phyloP scores from a whole-genome alignment of 192 early-diverging fungal genomes.

The Mortierella alpina region DNA sequence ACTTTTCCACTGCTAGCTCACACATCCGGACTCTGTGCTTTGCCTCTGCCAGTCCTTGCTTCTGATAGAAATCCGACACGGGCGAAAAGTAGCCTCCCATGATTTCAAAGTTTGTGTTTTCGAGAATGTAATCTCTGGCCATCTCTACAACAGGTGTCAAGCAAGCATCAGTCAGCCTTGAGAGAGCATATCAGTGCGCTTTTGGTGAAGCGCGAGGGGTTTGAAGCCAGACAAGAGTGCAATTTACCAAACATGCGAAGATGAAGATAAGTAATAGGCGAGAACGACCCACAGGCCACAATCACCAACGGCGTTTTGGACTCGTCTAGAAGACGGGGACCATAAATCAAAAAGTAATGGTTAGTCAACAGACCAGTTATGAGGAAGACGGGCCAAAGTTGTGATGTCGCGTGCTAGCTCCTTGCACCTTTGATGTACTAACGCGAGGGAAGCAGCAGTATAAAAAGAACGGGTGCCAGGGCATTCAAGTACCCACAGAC shows the following conservation, averaged over 20 bases:
- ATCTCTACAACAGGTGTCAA: slow-evolving; percentile 72
- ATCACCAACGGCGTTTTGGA: slow-evolving; percentile 86
- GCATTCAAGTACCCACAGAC: not conserved
- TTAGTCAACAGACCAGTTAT: not conserved
- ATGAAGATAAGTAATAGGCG: slow-evolving; percentile 97
- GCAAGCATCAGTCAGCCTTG: not conserved
- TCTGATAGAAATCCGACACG: slow-evolving; percentile 93
- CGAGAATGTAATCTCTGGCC: slow-evolving; percentile 88
- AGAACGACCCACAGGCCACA: slow-evolving; percentile 97
- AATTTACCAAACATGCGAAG: slow-evolving; percentile 97
- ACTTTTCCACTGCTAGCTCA: slow-evolving; percentile 83
- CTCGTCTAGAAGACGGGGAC: slow-evolving; percentile 56
- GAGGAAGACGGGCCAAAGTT: not conserved
- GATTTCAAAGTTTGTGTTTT: slow-evolving; percentile 83
- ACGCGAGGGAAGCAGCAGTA: too few relatives aligned
- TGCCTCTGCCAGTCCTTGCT: slow-evolving; percentile 89
- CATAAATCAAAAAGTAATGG: not conserved
- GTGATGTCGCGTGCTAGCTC: slow-evolving; percentile 1
- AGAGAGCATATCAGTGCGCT: slow-evolving; percentile 61
- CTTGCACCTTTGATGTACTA: not conserved
- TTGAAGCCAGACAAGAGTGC: not conserved
- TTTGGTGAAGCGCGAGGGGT: too few relatives aligned
- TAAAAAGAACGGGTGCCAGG: not conserved
- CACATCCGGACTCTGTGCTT: slow-evolving; percentile 94
- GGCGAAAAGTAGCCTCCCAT: slow-evolving; percentile 98